Conservation (phyloP, 2,329 filamentous ascomycete species). For the Cryphonectria nitschkei region DNA sequence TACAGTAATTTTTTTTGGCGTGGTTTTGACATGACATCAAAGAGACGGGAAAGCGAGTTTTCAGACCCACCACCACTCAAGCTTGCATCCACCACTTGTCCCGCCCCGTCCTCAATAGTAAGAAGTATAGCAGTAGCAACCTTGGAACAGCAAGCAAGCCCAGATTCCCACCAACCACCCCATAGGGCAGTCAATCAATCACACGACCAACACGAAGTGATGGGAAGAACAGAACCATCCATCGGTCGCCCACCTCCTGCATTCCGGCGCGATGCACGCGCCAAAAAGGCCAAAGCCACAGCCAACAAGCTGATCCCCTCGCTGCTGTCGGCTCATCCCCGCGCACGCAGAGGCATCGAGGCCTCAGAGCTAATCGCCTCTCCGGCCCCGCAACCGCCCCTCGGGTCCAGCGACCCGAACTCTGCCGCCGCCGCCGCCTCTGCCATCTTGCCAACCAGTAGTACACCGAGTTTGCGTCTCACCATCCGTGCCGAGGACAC, state of each 20-base stretch:
- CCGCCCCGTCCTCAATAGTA: background rate
- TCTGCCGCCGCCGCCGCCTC: too few relatives aligned
- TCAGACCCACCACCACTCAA: background rate
- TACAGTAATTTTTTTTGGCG: background rate
- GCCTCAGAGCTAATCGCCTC: constrained; percentile 52
- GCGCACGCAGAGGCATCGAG: constrained; percentile 59
- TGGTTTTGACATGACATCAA: background rate
- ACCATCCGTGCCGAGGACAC: constrained; percentile 19
- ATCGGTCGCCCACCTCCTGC: constrained; percentile 19
- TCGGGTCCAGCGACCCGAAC: background rate
- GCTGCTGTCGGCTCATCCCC: constrained; percentile 54
- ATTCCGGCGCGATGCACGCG: constrained; percentile 38
- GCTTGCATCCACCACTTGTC: background rate
- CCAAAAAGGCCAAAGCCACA: constrained; percentile 59
- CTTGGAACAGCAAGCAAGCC: background rate
- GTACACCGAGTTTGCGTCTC: background rate
- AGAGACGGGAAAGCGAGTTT: background rate
- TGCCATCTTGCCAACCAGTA: too few relatives aligned
- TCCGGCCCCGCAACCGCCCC: constrained; percentile 22
- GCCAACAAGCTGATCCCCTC: constrained; percentile 63
- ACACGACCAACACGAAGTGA: background rate
- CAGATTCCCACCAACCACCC: background rate
- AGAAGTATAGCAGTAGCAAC: too few relatives aligned
- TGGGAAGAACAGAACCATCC: constrained; percentile 24
- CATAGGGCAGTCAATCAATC: too few relatives aligned